Base-by-base conservation (phyloP, 139 green algal genomes). In the Coelastrella sp. region DNA sequence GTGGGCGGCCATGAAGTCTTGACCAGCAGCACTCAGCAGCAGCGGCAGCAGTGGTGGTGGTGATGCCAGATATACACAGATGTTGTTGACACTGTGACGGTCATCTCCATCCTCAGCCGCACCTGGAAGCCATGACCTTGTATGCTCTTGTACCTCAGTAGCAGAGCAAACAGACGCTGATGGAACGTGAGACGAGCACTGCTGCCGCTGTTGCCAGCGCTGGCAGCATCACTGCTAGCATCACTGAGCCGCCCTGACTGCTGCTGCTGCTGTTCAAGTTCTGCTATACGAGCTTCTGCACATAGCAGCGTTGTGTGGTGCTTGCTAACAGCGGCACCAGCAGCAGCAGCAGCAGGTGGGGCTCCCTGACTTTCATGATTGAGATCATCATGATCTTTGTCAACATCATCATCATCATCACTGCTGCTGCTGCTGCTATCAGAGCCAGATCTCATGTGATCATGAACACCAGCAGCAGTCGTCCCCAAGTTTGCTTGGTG, bases 121-220 rank as follows among this genome's bases (percentile, higher is more conserved):
- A 69, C 76, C 76, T 84, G 76, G 59, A 84, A 84, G 32, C 76
- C 76, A 30, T 84, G 76, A 13, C 76, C 76, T 40, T 84, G 76
- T 4, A 84, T 75, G 62, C 60, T 67, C 35, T 84, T 84, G 15
- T 84, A 77, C 19, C 78, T 57, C 8, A 84, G 78, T n/a, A 76
- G 40, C 19, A 76, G 38, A 0, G 37, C 60, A 40, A 76, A 84
- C 62, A 63, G 35, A 5, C 60, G 78, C 38, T 37, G 40, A 40
- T 75, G 60, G 37, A 76, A 76, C 3, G 35, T n/a, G 23, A 7
- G 4, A 25, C 35, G 34, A 7, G 7, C 23, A n/a, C 25, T 62
- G 41, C 40, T 63, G 25, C 69, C 11, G 37, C 37, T 76, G 67
- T 5, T 48, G n/a, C n/a, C n/a, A n/a, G n/a, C n/a, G n/a, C n/a